Base-by-base conservation (phyloP, 148 eudicot species). In the Nepenthes gracilis region DNA sequence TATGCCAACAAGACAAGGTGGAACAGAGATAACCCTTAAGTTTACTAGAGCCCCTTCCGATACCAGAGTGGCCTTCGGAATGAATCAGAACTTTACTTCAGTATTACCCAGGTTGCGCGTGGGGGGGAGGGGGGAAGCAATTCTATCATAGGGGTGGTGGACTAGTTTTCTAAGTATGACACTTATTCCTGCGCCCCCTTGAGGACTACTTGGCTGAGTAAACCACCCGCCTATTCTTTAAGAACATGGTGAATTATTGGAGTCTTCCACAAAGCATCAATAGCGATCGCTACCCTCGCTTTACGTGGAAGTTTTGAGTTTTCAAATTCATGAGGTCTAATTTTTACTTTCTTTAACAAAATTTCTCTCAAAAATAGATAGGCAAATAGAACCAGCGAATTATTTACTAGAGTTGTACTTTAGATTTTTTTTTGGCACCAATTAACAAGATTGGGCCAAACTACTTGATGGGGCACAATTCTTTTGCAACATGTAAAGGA, bases 401-500 rank as follows among this genome's bases (percentile, higher is more conserved):
- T 33, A 59, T 4, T 14, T 70, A 2, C 33, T 70, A 1, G 73
- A 70, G 32, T 8, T 32, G 36, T 57, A 57, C 10, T 4, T 50
- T 2, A 54, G 66, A n/a, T 67, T 56, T 53, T 61, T 33, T 47
- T 54, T 72, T 33, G 43, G 67, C 10, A 71, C 71, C 43, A 61
- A 62, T 47, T 49, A 54, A 5, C 35, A 40, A 8, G 60, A 67
- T 54, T 67, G 57, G 59, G 64, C 50, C 32, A 62, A 52, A 33
- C n/a, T 63, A 0, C 54, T 72, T 1, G 64, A 62, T n/a, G 37
- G 2, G 64, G 64, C 32, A 23, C 67, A 72, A 36, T 72, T 72
- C 59, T 67, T 55, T 4, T 72, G 54, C 11, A 72, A 72, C 14
- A 3, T 67, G 1, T 61, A 61, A 35, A 81, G 37, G 69, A 72